A percentile compares a stretch with the other conserved stretches of the same genome.
phyloP scores from a whole-genome alignment of 306 rosid species.

The Vigna angularis region DNA sequence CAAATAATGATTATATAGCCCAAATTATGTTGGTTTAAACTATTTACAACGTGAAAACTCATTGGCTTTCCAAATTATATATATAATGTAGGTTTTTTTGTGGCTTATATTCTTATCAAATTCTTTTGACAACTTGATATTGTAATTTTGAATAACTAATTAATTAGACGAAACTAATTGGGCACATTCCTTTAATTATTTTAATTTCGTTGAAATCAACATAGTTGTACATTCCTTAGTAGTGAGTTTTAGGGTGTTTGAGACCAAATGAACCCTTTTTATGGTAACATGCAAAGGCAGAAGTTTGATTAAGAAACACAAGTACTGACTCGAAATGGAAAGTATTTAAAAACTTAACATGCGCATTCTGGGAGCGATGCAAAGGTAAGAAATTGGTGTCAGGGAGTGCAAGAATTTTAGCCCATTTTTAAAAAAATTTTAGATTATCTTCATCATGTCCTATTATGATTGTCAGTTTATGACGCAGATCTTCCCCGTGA shows the following conservation, averaged over 20 bases:
- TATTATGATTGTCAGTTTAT: slow-evolving; percentile 34
- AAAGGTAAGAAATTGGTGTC: slow-evolving; percentile 34
- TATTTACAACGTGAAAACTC: slow-evolving; percentile 13
- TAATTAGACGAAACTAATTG: neutral
- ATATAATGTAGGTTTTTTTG: neutral
- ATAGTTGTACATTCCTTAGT: slow-evolving; percentile 15
- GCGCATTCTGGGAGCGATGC: slow-evolving; percentile 23
- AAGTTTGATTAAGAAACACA: neutral
- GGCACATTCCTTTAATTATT: slow-evolving; percentile 19
- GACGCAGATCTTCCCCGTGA: slow-evolving; percentile 24
- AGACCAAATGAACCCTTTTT: slow-evolving; percentile 31
- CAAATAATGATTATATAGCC: too few species aligned
- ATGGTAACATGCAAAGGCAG: slow-evolving; percentile 33
- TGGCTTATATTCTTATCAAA: neutral
- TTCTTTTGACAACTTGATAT: neutral
- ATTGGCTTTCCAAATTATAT: neutral
- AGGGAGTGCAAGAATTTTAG: slow-evolving; percentile 15
- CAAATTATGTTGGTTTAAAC: neutral
- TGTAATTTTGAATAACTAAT: neutral
- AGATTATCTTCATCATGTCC: slow-evolving; percentile 23
- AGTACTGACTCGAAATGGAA: slow-evolving; percentile 37
- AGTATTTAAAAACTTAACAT: neutral
- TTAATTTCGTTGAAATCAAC: neutral
- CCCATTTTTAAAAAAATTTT: neutral
- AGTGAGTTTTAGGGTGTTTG: slow-evolving; percentile 29